Evolutionary conservation across 2,329 filamentous ascomycete genomes (phyloP).

Genomic region (Helminthosporium solani): DNA sequence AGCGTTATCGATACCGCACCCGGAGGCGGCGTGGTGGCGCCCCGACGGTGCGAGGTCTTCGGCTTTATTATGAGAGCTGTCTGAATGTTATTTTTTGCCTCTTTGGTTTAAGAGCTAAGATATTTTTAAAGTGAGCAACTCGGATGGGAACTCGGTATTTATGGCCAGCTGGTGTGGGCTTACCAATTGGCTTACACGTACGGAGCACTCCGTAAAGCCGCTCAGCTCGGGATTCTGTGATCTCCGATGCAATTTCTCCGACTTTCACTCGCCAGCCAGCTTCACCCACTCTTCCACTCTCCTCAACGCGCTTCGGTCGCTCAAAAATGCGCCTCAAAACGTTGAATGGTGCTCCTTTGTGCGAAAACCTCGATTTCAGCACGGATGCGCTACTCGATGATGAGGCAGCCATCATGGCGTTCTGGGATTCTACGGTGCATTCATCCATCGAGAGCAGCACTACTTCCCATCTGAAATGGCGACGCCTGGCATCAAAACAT

Average conservation of each 20-base stretch:
- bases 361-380: conserved; percentile 56
- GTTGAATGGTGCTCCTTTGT: conserved; percentile 63
- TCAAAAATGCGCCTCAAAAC: conserved; percentile 47
- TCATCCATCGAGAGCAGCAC: background rate
- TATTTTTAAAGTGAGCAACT: no score
- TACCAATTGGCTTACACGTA: no score
- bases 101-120: no score
- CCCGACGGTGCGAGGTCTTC: no score
- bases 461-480: conserved; percentile 31
- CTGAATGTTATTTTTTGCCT: no score
- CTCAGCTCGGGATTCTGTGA: background rate
- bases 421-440: conserved; percentile 26
- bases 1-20: no score
- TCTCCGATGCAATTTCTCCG: conserved; percentile 3
- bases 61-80: no score
- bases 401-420: conserved; percentile 46
- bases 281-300: background rate
- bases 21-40: no score
- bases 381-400: conserved; percentile 53
- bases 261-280: background rate
- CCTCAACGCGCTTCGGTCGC: background rate
- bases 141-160: background rate
- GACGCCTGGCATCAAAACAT: conserved; percentile 17
- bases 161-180: background rate
- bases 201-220: no score